Conservation (phyloP, 2,329 filamentous ascomycete genomes). For the Escovopsis weberi region DNA sequence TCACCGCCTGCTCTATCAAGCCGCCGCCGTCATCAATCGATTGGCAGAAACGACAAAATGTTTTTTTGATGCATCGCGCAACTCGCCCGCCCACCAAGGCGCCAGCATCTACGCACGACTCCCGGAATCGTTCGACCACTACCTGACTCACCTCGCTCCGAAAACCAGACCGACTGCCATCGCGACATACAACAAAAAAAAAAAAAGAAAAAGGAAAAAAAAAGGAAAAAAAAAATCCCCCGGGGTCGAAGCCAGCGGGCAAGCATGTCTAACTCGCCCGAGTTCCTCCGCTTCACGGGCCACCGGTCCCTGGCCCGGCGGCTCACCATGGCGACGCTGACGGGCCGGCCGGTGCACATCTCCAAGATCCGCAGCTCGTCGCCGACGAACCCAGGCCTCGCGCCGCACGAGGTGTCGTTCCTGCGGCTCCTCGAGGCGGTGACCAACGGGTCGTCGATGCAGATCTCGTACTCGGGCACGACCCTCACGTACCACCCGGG, state of each 20-base stretch:
- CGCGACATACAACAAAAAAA: too few species aligned
- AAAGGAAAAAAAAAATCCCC: too few species aligned
- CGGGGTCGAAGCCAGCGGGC: too few species aligned
- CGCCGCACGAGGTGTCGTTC: slow-evolving; percentile 88
- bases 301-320: slow-evolving; percentile 73
- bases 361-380: slow-evolving; percentile 85
- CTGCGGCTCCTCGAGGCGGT: slow-evolving; percentile 85
- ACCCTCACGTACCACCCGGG: slow-evolving; percentile 85
- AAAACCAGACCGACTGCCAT: too few species aligned
- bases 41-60: slow-evolving; percentile 5
- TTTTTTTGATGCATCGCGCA: slow-evolving; percentile 2
- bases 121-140: slow-evolving; percentile 19
- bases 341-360: slow-evolving; percentile 77
- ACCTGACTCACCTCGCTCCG: too few species aligned
- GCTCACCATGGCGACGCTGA: slow-evolving; percentile 79
- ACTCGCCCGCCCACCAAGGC: background rate
- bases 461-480: slow-evolving; percentile 93
- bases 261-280: slow-evolving; percentile 19
- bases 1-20: slow-evolving; percentile 5
- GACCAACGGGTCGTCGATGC: slow-evolving; percentile 88
- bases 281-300: slow-evolving; percentile 63
- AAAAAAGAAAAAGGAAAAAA: too few species aligned
- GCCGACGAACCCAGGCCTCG: slow-evolving; percentile 74
- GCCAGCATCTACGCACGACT: slow-evolving; percentile 6
- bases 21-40: slow-evolving; percentile 1